phyloP scores from a whole-genome alignment of 2,329 filamentous ascomycete species.

The Coniella lustricola region DNA sequence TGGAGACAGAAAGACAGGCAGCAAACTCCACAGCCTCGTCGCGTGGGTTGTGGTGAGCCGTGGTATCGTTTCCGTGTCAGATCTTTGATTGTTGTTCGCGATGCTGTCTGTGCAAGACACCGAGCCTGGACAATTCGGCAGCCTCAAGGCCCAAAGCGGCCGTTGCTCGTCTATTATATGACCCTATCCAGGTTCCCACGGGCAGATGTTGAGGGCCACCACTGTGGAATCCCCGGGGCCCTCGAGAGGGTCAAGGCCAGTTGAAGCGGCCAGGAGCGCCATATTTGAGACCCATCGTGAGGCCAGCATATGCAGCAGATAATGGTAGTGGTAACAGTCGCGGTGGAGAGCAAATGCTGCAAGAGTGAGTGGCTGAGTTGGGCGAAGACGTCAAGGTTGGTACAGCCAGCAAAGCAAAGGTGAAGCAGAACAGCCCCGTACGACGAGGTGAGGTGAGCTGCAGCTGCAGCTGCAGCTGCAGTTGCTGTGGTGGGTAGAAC shows the following conservation, averaged over 20 bases:
- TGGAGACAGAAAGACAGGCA: constrained; percentile 6
- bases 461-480: not conserved
- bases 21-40: constrained; percentile 12
- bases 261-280: constrained; percentile 5
- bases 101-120: not conserved
- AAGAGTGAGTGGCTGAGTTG: not conserved
- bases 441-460: not conserved
- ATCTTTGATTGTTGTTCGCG: not conserved
- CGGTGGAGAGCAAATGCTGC: not conserved
- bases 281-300: not conserved
- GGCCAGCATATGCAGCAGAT: constrained; percentile 3
- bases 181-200: constrained; percentile 7
- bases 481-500: not conserved
- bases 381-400: not conserved
- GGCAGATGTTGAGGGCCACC: constrained; percentile 3
- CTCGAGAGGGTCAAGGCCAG: constrained; percentile 7
- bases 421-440: not conserved
- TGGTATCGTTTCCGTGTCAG: not conserved
- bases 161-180: constrained; percentile 15
- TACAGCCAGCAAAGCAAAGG: not conserved
- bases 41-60: not conserved
- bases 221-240: constrained; percentile 1
- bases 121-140: constrained; percentile 5
- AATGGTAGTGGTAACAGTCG: not conserved
- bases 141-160: constrained; percentile 9